A percentile compares a stretch with the other conserved stretches of the same genome.
phyloP scores from a whole-genome alignment of 164 flowering plant genomes.

The Magnolia officinalis region DNA sequence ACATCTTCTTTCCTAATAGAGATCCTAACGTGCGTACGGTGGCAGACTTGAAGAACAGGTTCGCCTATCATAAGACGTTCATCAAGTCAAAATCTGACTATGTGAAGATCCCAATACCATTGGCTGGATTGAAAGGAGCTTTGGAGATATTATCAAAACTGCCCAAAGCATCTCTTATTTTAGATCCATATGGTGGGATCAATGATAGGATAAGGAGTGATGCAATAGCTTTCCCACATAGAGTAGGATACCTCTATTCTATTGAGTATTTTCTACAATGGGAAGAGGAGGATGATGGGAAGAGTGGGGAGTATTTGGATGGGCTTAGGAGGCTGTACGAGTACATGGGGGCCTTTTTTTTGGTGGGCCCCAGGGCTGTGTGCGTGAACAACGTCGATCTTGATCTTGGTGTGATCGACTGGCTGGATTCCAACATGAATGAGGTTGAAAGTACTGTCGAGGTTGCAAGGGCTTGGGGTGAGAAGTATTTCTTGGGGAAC shows the following conservation, averaged over 20 bases:
- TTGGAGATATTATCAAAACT: constrained; percentile 2
- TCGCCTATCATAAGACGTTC: background rate
- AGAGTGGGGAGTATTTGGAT: background rate
- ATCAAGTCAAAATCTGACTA: constrained; percentile 8
- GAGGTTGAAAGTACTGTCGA: too few relatives aligned
- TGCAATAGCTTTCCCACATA: constrained; percentile 1
- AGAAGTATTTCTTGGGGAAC: too few relatives aligned
- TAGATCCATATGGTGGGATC: constrained; percentile 25
- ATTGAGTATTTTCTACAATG: constrained; percentile 16
- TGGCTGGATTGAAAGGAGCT: background rate
- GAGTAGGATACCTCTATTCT: constrained; percentile 5
- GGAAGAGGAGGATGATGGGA: constrained; percentile 5
- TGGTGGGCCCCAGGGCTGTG: constrained; percentile 6
- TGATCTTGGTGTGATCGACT: background rate
- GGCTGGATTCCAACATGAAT: too few relatives aligned
- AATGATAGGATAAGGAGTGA: constrained; percentile 12
- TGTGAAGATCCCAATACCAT: constrained; percentile 11
- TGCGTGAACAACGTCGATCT: constrained; percentile 14
- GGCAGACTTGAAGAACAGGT: constrained; percentile 3
- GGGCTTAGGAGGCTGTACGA: constrained; percentile 10
- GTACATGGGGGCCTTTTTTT: constrained; percentile 11
- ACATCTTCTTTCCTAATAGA: too few relatives aligned
- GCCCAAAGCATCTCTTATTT: background rate
- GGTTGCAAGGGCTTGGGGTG: too few relatives aligned
- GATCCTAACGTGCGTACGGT: constrained; percentile 1